These are phyloP conservation scores for Craspedostauros australis DNA, from an alignment of 108 stramenopile genomes.

Conservation along the genomic window DNA sequence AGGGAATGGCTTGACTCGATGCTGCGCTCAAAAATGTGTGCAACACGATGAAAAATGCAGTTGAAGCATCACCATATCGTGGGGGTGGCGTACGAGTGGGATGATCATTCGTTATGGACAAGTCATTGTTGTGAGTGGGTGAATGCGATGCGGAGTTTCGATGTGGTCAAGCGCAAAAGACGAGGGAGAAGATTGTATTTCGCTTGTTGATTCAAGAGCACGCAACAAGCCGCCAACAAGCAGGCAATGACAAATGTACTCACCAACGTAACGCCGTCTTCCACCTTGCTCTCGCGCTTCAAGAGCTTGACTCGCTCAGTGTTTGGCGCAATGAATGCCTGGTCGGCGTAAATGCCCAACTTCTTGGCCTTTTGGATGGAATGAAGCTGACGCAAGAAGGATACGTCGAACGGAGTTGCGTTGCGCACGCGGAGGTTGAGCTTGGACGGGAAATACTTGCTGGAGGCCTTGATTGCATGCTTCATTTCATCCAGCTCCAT, in stretches of 20 bases:
- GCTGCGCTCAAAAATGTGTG: conserved; percentile 17
- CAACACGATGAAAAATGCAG: neutral
- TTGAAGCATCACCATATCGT: neutral
- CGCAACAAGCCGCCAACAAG: too few relatives aligned
- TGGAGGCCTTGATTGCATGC: neutral
- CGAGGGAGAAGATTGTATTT: neutral
- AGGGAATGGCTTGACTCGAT: conserved; percentile 51
- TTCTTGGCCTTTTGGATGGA: conserved; percentile 10
- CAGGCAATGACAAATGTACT: too few relatives aligned
- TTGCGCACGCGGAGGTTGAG: conserved; percentile 10
- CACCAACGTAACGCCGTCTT: too few relatives aligned
- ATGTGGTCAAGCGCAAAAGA: neutral
- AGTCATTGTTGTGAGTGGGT: neutral
- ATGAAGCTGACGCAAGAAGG: conserved; percentile 10
- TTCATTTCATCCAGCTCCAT: conserved; percentile 9
- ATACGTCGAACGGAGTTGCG: conserved; percentile 10
- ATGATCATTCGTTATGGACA: neutral
- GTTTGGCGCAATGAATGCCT: conserved; percentile 12
- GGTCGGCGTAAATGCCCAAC: conserved; percentile 20
- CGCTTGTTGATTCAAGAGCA: too few relatives aligned
- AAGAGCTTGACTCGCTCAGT: neutral
- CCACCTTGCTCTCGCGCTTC: conserved; percentile 14
- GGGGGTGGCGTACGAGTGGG: too few relatives aligned
- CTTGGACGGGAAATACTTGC: neutral
- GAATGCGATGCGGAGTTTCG: neutral